phyloP scores from a whole-genome alignment of 164 flowering plant genomes.

The Chloranthus sessilifolius region DNA sequence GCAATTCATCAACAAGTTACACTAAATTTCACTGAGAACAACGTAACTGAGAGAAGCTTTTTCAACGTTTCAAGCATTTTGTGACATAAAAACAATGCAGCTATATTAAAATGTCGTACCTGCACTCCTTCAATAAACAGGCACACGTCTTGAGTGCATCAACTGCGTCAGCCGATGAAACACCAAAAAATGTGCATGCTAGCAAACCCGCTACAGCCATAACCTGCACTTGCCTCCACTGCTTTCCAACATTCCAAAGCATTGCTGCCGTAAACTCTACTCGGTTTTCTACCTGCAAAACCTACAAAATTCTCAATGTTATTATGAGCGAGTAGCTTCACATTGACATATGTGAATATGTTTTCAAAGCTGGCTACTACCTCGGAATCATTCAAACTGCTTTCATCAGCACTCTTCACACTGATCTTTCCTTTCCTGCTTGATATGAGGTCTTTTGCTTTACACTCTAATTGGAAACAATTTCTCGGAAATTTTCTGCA shows the following conservation, averaged over 20 bases:
- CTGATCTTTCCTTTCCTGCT: constrained; percentile 10
- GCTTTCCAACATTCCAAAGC: constrained; percentile 15
- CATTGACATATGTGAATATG: neutral
- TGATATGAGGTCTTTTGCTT: constrained; percentile 12
- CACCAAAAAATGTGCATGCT: constrained; percentile 36
- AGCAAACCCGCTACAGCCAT: constrained; percentile 36
- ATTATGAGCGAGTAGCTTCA: neutral
- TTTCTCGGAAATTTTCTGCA: constrained; percentile 10
- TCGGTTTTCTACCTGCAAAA: constrained; percentile 21
- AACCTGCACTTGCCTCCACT: constrained; percentile 33
- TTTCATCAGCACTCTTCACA: constrained; percentile 3
- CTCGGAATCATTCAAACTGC: constrained; percentile 17
- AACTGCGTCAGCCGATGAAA: constrained; percentile 64
- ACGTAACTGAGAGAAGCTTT: too few species aligned
- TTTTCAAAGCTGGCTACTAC: constrained; percentile 14
- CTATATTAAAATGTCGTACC: too few species aligned
- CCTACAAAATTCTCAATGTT: neutral
- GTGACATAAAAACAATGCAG: too few species aligned
- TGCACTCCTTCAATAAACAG: constrained; percentile 76
- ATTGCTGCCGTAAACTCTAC: constrained; percentile 8
- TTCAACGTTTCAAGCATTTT: too few species aligned
- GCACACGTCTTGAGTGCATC: constrained; percentile 87
- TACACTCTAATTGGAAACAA: constrained; percentile 6
- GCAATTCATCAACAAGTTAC: too few species aligned
- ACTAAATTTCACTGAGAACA: too few species aligned